Percentiles rank a stretch among this genome's conserved stretches.
Conservation (phyloP, 345 rosid species). For the Pistacia vera region DNA sequence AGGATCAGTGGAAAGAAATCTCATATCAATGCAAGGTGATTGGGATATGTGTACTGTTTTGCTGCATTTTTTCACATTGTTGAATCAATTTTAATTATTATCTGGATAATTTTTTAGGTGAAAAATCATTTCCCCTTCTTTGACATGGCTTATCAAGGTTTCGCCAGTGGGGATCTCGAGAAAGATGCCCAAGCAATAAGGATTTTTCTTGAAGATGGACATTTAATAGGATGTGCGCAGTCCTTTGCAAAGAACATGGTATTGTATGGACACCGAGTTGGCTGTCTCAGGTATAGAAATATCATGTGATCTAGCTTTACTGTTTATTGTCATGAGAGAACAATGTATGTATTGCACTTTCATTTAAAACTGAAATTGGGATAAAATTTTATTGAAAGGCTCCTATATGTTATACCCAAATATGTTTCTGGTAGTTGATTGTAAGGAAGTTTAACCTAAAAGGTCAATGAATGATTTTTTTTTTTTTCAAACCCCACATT, state of each 20-base stretch:
- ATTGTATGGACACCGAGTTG: conserved; percentile 53
- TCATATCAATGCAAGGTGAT: conserved; percentile 58
- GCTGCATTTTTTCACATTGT: not conserved
- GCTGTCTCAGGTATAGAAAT: conserved; percentile 52
- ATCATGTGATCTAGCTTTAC: not conserved
- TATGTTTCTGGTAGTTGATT: not conserved
- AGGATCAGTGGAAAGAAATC: conserved; percentile 59
- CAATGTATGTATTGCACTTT: not conserved
- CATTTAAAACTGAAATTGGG: not conserved
- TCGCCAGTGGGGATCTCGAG: conserved; percentile 56
- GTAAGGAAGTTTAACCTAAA: not conserved
- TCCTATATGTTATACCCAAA: not conserved
- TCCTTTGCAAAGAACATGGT: conserved; percentile 66
- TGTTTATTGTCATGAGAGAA: not conserved
- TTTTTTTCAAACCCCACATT: not conserved
- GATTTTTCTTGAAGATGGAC: conserved; percentile 58
- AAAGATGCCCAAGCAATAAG: conserved; percentile 49
- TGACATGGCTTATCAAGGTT: conserved; percentile 72
- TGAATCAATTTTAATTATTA: not conserved
- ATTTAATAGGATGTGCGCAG: conserved; percentile 53
- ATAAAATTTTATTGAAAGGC: not conserved
- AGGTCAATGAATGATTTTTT: not conserved
- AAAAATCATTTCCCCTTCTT: conserved; percentile 65
- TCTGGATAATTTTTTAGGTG: conserved; percentile 30
- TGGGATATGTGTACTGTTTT: not conserved